Conservation (phyloP, 1,284 basidiomycete species). For the Microbotryum saponariae region DNA sequence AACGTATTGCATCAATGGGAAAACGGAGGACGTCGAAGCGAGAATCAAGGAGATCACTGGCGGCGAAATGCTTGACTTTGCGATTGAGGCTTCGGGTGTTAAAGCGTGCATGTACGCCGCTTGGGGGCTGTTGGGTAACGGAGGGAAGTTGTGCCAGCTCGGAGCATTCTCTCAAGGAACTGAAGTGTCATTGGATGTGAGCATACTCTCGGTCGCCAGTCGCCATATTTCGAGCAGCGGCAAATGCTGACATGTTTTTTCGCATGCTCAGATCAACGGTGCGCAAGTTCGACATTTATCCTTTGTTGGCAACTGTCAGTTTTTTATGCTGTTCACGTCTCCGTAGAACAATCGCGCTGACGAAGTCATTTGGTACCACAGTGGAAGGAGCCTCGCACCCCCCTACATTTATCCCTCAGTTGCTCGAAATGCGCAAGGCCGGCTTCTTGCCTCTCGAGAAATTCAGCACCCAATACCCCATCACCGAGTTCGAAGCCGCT, state of each 20-base stretch:
- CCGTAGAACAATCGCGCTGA: too few relatives aligned
- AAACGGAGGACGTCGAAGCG: constrained; percentile 4
- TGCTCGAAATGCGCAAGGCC: constrained; percentile 13
- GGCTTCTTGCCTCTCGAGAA: constrained; percentile 32
- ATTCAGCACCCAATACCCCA: constrained; percentile 23
- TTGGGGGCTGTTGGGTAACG: neutral
- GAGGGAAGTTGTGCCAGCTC: neutral
- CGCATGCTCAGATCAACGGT: constrained; percentile 1
- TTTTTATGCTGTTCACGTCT: too few relatives aligned
- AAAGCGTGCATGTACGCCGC: constrained; percentile 4
- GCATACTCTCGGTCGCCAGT: too few relatives aligned
- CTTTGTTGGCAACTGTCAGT: neutral
- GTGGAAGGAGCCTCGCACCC: constrained; percentile 29
- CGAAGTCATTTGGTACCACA: neutral
- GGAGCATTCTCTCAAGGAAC: neutral
- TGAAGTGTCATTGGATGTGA: neutral
- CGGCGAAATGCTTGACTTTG: constrained; percentile 10
- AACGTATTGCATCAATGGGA: constrained; percentile 25
- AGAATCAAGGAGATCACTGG: constrained; percentile 8
- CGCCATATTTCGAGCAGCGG: too few relatives aligned
- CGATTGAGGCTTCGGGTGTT: constrained; percentile 8
- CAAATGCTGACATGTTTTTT: too few relatives aligned
- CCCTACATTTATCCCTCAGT: constrained; percentile 25
- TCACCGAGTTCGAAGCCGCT: constrained; percentile 30
- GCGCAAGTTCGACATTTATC: constrained; percentile 1